phyloP scores from a whole-genome alignment of 1,284 basidiomycete species.

The Spongispora temasekensis region DNA sequence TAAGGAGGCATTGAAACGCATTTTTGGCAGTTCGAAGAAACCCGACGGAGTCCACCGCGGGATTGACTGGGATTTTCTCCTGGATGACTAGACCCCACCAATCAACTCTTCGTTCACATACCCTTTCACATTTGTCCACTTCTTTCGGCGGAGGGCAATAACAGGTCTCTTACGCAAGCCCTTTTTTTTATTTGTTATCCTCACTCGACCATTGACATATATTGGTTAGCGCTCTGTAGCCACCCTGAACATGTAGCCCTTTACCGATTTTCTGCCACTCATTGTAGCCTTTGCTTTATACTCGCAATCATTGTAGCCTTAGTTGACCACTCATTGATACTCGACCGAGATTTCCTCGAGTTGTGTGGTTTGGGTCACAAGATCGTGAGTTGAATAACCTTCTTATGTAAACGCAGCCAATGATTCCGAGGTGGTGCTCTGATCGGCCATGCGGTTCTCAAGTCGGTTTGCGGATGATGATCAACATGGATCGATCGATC shows the following conservation, averaged over 20 bases:
- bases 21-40: slow-evolving; percentile 59
- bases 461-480: background rate
- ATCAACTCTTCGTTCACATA: slow-evolving; percentile 14
- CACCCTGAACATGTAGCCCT: slow-evolving; percentile 27
- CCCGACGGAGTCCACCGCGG: slow-evolving; percentile 45
- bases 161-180: slow-evolving; percentile 6
- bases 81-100: slow-evolving; percentile 53
- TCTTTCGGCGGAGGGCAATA: slow-evolving; percentile 7
- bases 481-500: slow-evolving; percentile 1
- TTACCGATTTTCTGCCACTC: slow-evolving; percentile 8
- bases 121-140: slow-evolving; percentile 4
- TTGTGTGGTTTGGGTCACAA: background rate
- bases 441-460: slow-evolving; percentile 8
- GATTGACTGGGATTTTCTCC: slow-evolving; percentile 77
- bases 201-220: slow-evolving; percentile 2
- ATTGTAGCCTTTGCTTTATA: slow-evolving; percentile 24
- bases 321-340: slow-evolving; percentile 7
- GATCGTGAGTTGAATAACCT: background rate
- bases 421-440: too few species aligned
- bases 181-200: slow-evolving; percentile 19
- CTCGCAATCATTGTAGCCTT: slow-evolving; percentile 23
- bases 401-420: too few species aligned
- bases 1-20: slow-evolving; percentile 61
- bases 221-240: slow-evolving; percentile 24
- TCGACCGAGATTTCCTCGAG: slow-evolving; percentile 6